Evolutionary conservation across 1,284 basidiomycete species (phyloP).

Genomic region (Tetrapyrgos nigripes): DNA sequence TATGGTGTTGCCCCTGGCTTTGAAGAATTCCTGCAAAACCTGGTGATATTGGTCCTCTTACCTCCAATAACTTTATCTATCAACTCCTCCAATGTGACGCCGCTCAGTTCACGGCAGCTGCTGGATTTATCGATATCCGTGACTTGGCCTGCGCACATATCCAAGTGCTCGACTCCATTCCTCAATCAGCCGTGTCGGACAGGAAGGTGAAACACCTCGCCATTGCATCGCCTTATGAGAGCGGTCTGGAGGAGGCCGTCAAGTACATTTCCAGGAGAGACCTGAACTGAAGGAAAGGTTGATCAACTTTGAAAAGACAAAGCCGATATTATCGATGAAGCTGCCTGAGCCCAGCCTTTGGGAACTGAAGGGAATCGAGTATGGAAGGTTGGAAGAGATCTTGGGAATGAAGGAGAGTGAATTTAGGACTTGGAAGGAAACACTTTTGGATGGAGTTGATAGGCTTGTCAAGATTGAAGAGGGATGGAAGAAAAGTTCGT

Average conservation of each 20-base stretch:
- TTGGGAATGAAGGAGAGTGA: constrained; percentile 14
- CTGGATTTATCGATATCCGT: constrained; percentile 26
- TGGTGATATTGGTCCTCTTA: too few species aligned
- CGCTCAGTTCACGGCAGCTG: too few species aligned
- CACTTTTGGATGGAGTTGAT: constrained; percentile 21
- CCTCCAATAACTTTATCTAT: too few species aligned
- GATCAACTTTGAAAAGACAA: too few species aligned
- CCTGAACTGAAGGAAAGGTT: too few species aligned
- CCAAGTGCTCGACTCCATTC: constrained; percentile 21
- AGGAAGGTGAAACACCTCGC: constrained; percentile 19
- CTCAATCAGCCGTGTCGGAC: too few species aligned
- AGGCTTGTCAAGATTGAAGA: constrained; percentile 19
- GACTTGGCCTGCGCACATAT: constrained; percentile 31
- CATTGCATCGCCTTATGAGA: constrained; percentile 13
- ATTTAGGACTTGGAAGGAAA: constrained; percentile 23
- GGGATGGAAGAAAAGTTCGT: constrained; percentile 18
- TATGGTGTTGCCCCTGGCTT: constrained; percentile 29
- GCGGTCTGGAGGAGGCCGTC: constrained; percentile 18
- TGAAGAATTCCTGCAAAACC: constrained; percentile 19
- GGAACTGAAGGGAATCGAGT: too few species aligned
- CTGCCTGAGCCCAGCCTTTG: too few species aligned
- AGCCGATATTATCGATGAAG: too few species aligned
- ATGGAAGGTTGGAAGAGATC: too few species aligned
- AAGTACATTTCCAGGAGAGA: constrained; percentile 15
- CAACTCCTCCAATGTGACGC: too few species aligned